Evolutionary conservation across 306 rosid genomes (phyloP).

Genomic region (Glycine latifolia): DNA sequence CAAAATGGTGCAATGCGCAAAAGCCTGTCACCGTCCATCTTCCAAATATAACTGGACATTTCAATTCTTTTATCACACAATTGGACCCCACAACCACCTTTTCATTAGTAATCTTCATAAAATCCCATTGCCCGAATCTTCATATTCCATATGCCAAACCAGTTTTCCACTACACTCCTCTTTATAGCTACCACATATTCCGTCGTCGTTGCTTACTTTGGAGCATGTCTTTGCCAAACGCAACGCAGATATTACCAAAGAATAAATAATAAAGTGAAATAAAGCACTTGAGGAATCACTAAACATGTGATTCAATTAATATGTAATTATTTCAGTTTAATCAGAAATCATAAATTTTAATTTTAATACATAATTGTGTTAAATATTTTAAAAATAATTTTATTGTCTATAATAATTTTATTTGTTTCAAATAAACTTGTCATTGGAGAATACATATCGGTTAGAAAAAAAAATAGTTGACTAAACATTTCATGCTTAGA

Average conservation of each 20-base stretch:
- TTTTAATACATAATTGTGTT: no score
- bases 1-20: constrained; percentile 36
- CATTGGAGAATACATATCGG: no score
- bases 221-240: constrained; percentile 33
- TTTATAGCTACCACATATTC: no score
- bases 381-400: no score
- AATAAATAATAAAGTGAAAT: no score
- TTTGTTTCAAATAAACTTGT: no score
- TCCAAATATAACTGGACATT: constrained; percentile 34
- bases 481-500: constrained; percentile 7
- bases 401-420: no score
- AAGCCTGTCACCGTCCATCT: constrained; percentile 28
- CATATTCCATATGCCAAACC: constrained; percentile 12
- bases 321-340: no score
- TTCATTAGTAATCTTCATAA: constrained; percentile 19
- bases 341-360: no score
- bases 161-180: constrained; percentile 3
- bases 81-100: constrained; percentile 41
- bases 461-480: not conserved
- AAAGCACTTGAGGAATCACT: no score
- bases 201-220: constrained; percentile 14
- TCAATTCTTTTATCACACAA: constrained; percentile 3
- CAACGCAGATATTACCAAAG: not conserved
- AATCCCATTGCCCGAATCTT: constrained; percentile 12
- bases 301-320: no score